phyloP scores from a whole-genome alignment of 768 basidiomycete species.

The Naganishia onofrii region DNA sequence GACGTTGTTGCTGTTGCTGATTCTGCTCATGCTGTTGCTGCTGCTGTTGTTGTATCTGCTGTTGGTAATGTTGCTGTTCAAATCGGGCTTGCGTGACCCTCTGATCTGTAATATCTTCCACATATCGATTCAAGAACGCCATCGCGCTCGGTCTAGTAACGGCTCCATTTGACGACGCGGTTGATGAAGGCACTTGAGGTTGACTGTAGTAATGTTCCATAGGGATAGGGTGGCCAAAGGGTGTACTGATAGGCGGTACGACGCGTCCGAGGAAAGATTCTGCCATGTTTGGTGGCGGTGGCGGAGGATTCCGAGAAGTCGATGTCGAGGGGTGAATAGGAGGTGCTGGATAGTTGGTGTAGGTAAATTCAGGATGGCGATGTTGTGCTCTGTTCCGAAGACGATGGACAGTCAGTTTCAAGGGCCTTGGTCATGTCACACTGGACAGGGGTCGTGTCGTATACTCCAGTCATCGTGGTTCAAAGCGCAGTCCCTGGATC shows the following conservation, averaged over 20 bases:
- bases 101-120: constrained; percentile 10
- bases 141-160: neutral
- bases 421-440: too few relatives aligned
- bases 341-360: neutral
- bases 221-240: constrained; percentile 14
- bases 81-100: neutral
- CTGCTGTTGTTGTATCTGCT: neutral
- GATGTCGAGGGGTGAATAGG: neutral
- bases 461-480: too few relatives aligned
- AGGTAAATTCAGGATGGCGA: constrained; percentile 1
- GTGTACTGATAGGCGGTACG: constrained; percentile 14
- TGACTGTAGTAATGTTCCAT: constrained; percentile 10
- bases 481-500: too few relatives aligned
- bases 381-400: constrained; percentile 1
- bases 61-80: neutral
- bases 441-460: too few relatives aligned
- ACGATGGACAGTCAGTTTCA: neutral
- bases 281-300: neutral
- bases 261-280: constrained; percentile 3
- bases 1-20: neutral
- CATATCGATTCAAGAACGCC: constrained; percentile 16
- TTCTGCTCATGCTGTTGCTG: too few relatives aligned
- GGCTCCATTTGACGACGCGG: neutral
- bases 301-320: neutral
- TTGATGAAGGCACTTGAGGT: neutral